phyloP scores from a whole-genome alignment of 169 alveolate genomes.

The Fabrea salina region DNA sequence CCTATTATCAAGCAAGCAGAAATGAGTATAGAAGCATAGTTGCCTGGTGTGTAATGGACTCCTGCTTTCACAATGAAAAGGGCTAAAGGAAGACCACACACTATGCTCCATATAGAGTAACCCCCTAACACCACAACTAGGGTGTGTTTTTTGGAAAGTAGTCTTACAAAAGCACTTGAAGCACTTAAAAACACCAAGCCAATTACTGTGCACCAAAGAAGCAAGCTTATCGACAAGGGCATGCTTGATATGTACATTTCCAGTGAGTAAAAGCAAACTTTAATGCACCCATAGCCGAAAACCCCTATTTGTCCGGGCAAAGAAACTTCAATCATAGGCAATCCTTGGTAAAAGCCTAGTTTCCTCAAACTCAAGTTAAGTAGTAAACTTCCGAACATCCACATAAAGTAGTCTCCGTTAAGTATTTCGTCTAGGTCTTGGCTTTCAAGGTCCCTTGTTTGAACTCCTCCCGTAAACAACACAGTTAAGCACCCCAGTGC shows the following conservation, averaged over 20 bases:
- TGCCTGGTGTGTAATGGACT: not conserved
- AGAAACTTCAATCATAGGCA: not conserved
- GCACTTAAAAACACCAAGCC: too few relatives aligned
- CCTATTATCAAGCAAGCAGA: not conserved
- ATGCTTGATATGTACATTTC: not conserved
- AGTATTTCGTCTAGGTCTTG: not conserved
- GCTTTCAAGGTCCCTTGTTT: not conserved
- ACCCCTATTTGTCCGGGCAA: not conserved
- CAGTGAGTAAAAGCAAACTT: not conserved
- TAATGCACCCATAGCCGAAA: not conserved
- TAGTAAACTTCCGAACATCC: not conserved
- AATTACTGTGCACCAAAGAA: not conserved
- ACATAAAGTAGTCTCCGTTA: not conserved
- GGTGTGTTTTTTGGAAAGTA: not conserved
- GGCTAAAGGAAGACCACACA: constrained; percentile 6
- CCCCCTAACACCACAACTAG: not conserved
- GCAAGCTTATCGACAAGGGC: not conserved
- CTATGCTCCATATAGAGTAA: not conserved
- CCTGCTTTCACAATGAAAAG: not conserved
- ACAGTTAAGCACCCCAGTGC: not conserved
- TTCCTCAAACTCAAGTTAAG: not conserved
- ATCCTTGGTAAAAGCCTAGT: not conserved
- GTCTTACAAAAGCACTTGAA: not conserved
- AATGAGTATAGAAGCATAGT: not conserved
- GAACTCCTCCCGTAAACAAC: not conserved